These are phyloP conservation scores for Dioscorea cayenensis DNA, from an alignment of 116 monocot genomes.

Conservation along the genomic window DNA sequence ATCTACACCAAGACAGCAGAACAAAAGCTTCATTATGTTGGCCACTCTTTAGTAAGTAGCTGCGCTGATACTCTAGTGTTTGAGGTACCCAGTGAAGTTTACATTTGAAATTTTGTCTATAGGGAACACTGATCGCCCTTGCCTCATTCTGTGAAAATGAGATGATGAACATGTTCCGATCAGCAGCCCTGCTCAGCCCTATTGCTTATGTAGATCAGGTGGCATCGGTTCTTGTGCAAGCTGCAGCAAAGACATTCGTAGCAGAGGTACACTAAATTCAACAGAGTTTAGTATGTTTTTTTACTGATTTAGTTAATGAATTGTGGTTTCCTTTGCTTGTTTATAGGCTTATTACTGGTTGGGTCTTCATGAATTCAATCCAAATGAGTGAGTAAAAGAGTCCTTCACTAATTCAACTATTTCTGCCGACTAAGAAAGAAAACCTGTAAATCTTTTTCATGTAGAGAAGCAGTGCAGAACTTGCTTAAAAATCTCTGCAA, in stretches of 20 bases:
- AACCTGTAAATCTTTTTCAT: no score
- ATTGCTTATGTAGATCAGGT: constrained; percentile 30
- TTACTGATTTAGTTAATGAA: not conserved
- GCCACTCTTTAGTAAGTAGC: constrained; percentile 35
- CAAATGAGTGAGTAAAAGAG: constrained; percentile 9
- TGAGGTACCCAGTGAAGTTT: no score
- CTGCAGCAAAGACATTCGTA: constrained; percentile 10
- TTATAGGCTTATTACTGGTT: constrained; percentile 23
- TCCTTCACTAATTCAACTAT: not conserved
- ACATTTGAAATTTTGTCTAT: no score
- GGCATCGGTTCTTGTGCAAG: constrained; percentile 8
- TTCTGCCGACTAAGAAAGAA: no score
- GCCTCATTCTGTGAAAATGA: constrained; percentile 32
- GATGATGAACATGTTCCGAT: constrained; percentile 21
- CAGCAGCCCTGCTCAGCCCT: constrained; percentile 34
- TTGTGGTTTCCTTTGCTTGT: not conserved
- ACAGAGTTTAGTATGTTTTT: not conserved
- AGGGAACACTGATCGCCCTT: constrained; percentile 40
- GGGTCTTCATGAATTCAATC: constrained; percentile 24
- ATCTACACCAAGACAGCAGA: constrained; percentile 13
- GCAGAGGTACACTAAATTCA: constrained; percentile 19
- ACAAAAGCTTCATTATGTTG: constrained; percentile 40
- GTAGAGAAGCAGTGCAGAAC: constrained; percentile 5
- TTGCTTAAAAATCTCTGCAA: constrained; percentile 13
- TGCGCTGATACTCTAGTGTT: no score